phyloP scores from a whole-genome alignment of 2,329 filamentous ascomycete genomes.

The Alternaria consortialis region DNA sequence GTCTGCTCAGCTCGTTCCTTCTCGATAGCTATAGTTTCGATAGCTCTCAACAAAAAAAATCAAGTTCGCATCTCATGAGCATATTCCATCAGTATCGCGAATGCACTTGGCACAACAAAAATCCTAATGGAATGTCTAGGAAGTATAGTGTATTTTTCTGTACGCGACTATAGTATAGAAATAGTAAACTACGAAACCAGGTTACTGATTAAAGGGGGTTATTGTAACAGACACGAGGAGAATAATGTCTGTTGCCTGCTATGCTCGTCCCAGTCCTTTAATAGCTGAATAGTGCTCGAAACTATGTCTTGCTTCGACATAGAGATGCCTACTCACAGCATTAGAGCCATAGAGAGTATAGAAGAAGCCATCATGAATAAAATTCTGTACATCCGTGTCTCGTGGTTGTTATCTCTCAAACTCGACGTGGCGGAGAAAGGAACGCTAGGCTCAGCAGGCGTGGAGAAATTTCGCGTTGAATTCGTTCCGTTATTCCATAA shows the following conservation, averaged over 20 bases:
- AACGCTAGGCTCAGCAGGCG: conserved; percentile 9
- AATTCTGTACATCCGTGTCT: conserved; percentile 6
- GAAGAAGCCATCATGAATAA: conserved; percentile 6
- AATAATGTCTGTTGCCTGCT: conserved; percentile 1
- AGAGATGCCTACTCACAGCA: conserved; percentile 10
- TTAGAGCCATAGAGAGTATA: conserved; percentile 10
- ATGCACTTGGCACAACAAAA: neutral
- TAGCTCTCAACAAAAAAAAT: no score
- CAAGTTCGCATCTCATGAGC: no score
- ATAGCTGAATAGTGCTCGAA: conserved; percentile 8
- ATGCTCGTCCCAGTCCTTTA: neutral
- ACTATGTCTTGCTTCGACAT: conserved; percentile 6
- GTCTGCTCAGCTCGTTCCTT: no score
- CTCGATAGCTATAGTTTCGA: no score
- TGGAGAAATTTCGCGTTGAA: conserved; percentile 11
- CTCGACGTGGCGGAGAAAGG: conserved; percentile 12
- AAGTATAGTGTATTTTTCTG: neutral
- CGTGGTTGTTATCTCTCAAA: conserved; percentile 5
- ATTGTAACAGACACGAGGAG: neutral
- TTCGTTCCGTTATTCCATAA: conserved; percentile 17
- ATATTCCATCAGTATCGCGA: no score
- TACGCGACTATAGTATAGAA: neutral
- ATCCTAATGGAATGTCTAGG: neutral
- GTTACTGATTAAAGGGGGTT: neutral
- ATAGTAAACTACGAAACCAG: neutral